phyloP scores from a whole-genome alignment of 140 eudicot genomes.

The Oenanthe javanica region DNA sequence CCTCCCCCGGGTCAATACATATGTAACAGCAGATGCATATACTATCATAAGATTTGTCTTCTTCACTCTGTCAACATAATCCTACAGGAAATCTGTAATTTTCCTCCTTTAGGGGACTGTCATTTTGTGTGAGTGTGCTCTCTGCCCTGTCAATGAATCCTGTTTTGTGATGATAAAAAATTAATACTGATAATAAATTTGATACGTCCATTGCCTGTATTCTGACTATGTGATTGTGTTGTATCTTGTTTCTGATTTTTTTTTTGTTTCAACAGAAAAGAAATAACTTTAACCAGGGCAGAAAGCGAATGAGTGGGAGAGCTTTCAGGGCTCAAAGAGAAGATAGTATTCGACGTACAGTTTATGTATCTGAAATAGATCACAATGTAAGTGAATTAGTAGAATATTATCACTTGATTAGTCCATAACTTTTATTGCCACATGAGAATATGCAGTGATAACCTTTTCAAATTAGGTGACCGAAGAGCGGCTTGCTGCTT shows the following conservation, averaged over 20 bases:
- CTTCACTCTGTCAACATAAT: not conserved
- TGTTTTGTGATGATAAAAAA: not conserved
- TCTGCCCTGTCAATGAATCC: not conserved
- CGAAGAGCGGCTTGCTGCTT: conserved; percentile 89
- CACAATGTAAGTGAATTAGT: conserved; percentile 59
- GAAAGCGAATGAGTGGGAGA: conserved; percentile 68
- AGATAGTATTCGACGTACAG: conserved; percentile 90
- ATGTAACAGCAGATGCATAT: not conserved
- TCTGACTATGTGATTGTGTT: not conserved
- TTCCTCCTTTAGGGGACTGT: not conserved
- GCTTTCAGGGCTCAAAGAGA: conserved; percentile 80
- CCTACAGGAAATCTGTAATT: not conserved
- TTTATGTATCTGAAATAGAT: conserved; percentile 89
- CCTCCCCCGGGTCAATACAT: not conserved
- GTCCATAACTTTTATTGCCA: not conserved
- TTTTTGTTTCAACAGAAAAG: conserved; percentile 47
- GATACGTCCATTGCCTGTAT: not conserved
- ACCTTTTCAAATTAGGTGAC: conserved; percentile 44
- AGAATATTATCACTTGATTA: not conserved
- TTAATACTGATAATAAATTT: not conserved
- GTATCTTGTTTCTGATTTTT: not conserved
- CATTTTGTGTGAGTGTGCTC: not conserved
- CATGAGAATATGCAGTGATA: conserved; percentile 11
- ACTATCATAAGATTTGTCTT: not conserved
- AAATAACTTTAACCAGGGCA: conserved; percentile 59